phyloP scores from a whole-genome alignment of 2,329 filamentous ascomycete genomes.

The Aspergillus pseudonomiae region DNA sequence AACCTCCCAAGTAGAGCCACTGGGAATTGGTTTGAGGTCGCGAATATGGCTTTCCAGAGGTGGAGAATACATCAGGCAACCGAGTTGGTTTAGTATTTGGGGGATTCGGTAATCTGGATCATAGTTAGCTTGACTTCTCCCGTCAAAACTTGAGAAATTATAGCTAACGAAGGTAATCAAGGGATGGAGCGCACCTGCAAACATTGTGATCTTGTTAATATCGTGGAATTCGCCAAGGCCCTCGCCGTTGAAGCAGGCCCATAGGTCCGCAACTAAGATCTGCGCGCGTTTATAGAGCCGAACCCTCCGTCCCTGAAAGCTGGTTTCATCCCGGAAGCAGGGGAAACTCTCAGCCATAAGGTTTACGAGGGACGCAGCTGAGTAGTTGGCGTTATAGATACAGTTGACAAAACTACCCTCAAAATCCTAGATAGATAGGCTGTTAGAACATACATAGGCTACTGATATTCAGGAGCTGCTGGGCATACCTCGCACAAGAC shows the following conservation, averaged over 20 bases:
- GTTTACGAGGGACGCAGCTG: slow-evolving; percentile 84
- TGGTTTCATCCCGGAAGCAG: slow-evolving; percentile 82
- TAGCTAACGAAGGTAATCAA: neutral
- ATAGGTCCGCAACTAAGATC: slow-evolving; percentile 92
- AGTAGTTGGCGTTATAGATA: slow-evolving; percentile 72
- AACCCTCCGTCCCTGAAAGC: slow-evolving; percentile 73
- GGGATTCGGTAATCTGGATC: slow-evolving; percentile 84
- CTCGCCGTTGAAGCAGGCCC: slow-evolving; percentile 89
- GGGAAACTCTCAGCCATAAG: slow-evolving; percentile 77
- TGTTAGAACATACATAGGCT: slow-evolving; percentile 6
- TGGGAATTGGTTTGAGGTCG: slow-evolving; percentile 65
- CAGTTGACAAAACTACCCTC: slow-evolving; percentile 73
- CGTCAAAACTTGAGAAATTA: neutral
- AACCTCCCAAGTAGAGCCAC: slow-evolving; percentile 77
- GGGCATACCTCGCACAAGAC: slow-evolving; percentile 72
- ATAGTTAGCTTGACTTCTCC: slow-evolving; percentile 1
- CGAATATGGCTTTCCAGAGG: slow-evolving; percentile 72
- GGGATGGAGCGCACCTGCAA: slow-evolving; percentile 62
- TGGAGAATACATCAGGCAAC: slow-evolving; percentile 83
- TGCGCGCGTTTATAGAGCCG: slow-evolving; percentile 92
- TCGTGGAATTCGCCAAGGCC: slow-evolving; percentile 81
- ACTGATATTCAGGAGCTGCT: neutral
- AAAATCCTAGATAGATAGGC: slow-evolving; percentile 62
- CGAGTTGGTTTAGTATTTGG: slow-evolving; percentile 83
- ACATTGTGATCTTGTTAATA: slow-evolving; percentile 96